Percentiles rank a stretch among this genome's conserved stretches.
phyloP scores from a whole-genome alignment of 1,284 basidiomycete genomes.

The Abortiporus biennis region DNA sequence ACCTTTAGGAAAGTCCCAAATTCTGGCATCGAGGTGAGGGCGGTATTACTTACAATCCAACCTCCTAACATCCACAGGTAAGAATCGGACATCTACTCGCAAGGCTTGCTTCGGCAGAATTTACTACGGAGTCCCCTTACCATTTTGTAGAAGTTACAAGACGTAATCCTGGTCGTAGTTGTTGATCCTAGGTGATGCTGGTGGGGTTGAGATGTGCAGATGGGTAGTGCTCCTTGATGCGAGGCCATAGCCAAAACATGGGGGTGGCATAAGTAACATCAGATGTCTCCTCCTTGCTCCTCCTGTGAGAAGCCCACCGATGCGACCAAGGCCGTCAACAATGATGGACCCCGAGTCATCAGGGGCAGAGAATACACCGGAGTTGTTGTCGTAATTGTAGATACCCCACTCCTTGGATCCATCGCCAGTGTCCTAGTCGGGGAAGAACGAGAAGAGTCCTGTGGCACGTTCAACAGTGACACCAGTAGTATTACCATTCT shows the following conservation, averaged over 20 bases:
- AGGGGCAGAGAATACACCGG: conserved; percentile 21
- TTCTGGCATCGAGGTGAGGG: too few relatives aligned
- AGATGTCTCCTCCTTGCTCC: conserved; percentile 12
- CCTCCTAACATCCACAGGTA: too few relatives aligned
- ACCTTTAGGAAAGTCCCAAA: too few relatives aligned
- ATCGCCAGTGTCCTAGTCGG: conserved; percentile 14
- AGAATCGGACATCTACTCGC: too few relatives aligned
- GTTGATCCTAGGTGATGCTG: too few relatives aligned
- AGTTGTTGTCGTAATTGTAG: conserved; percentile 16
- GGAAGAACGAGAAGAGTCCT: conserved; percentile 20
- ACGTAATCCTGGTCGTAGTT: too few relatives aligned
- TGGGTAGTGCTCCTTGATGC: too few relatives aligned
- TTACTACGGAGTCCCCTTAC: too few relatives aligned
- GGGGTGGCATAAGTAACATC: conserved; percentile 26
- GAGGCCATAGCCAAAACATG: conserved; percentile 17
- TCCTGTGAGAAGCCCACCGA: conserved; percentile 25
- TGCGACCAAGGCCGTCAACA: conserved; percentile 18
- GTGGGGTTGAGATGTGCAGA: too few relatives aligned
- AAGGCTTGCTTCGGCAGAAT: too few relatives aligned
- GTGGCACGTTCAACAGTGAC: conserved; percentile 23
- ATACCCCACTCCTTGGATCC: conserved; percentile 23
- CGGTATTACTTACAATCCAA: too few relatives aligned
- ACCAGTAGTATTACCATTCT: conserved; percentile 16
- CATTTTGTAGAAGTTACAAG: too few relatives aligned
- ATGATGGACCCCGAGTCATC: conserved; percentile 29